Conservation (phyloP, 768 basidiomycete species). For the Psilocybe subaeruginosa region DNA sequence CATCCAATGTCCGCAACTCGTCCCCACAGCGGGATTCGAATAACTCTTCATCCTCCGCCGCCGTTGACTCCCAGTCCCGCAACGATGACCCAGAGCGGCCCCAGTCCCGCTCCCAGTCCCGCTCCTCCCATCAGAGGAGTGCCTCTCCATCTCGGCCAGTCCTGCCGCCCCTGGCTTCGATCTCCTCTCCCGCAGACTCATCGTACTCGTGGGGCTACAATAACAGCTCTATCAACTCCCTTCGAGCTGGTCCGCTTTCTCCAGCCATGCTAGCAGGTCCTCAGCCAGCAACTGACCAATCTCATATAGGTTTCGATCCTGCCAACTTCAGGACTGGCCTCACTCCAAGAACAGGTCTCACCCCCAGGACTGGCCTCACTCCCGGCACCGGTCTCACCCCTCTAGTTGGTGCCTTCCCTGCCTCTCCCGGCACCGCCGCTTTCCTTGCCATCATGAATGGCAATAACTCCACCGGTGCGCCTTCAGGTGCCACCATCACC, state of each 20-base stretch:
- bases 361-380: slow-evolving; percentile 82
- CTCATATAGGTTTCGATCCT: slow-evolving; percentile 66
- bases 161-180: slow-evolving; percentile 80
- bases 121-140: slow-evolving; percentile 37
- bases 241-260: slow-evolving; percentile 91
- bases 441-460: slow-evolving; percentile 92
- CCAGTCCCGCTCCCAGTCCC: slow-evolving; percentile 29
- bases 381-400: slow-evolving; percentile 80
- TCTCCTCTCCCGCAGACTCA: slow-evolving; percentile 71
- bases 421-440: slow-evolving; percentile 88
- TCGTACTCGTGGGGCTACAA: slow-evolving; percentile 73
- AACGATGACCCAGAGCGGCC: slow-evolving; percentile 23
- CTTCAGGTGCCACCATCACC: slow-evolving; percentile 57
- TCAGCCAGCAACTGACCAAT: slow-evolving; percentile 47
- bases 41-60: slow-evolving; percentile 30
- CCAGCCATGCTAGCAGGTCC: slow-evolving; percentile 97
- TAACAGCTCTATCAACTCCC: slow-evolving; percentile 65
- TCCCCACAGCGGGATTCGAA: slow-evolving; percentile 33
- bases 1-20: slow-evolving; percentile 49
- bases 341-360: slow-evolving; percentile 85
- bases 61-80: slow-evolving; percentile 1
- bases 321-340: slow-evolving; percentile 81
- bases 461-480: slow-evolving; percentile 32
- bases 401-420: slow-evolving; percentile 80
- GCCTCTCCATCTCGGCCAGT: slow-evolving; percentile 64